Evolutionary conservation across 2,329 filamentous ascomycete species (phyloP), one percentile per base, ranked within the genome.

Genomic region (Lasiodiplodia sp.): DNA sequence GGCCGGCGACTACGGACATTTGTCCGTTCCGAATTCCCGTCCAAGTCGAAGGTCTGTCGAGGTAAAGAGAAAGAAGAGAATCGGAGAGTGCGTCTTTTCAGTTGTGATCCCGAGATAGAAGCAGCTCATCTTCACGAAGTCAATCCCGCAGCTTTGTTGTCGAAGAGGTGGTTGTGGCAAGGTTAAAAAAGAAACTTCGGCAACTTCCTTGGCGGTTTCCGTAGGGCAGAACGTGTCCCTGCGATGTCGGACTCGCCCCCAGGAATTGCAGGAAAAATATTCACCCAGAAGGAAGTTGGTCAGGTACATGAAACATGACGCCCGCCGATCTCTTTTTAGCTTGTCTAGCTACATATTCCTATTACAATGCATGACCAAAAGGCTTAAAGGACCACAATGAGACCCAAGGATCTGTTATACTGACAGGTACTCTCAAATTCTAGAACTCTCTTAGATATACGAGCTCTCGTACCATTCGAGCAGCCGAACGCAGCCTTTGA

Each of bases 171-270:
- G 23, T 44, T n/a, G 34, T 28, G 21, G 2, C 3, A 44, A 44
- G 23, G 37, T 25, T 44, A 10, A 38, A 34, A 38, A 10, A 21
- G 34, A 34, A 25, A 21, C 8, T 38, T 23, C 18, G 55, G 18
- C 37, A 8, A 8, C 11, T n/a, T 49, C 25, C 57, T 62, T 62
- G 57, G 40, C 57, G 31, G 14, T 60, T 12, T 38, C 21, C 55
- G 21, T 38, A 57, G 55, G 56, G 56, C 56, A 49, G 38, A 56
- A n/a, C 16, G 7, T 10, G 3, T 16, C 6, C 16, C 38, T 49
- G 57, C 57, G 57, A 62, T 62, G 40, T 62, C 57, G 40, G 57
- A 62, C 49, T 62, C 40, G 25, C 57, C 40, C n/a, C 56, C 56
- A 49, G 58, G 25, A 44, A 3, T 51, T 28, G 28, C 21, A 8